These are phyloP conservation scores for Ruellia speciosa DNA, from an alignment of 305 asterid species.

Conservation along the genomic window DNA sequence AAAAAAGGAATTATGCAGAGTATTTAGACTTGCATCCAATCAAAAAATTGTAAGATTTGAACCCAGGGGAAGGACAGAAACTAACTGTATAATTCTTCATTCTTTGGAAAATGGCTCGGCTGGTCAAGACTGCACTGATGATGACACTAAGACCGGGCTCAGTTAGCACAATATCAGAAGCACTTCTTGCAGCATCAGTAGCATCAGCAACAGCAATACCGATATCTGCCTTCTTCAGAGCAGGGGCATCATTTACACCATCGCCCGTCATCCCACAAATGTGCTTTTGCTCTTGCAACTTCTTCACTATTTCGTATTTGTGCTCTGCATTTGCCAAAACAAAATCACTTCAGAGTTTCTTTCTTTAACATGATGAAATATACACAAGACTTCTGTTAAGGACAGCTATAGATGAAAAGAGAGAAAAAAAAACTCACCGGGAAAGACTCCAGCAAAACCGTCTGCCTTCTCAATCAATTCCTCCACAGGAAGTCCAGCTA, in stretches of 20 bases:
- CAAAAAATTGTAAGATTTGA: neutral
- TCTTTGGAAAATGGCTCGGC: constrained; percentile 55
- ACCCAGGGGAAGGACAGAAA: constrained; percentile 2
- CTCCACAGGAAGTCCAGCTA: constrained; percentile 3
- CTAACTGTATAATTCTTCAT: constrained; percentile 63
- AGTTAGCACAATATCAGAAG: constrained; percentile 50
- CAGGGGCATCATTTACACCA: constrained; percentile 60
- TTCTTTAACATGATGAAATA: neutral
- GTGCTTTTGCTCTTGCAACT: constrained; percentile 50
- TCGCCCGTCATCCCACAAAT: constrained; percentile 63
- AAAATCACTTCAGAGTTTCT: neutral
- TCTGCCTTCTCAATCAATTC: constrained; percentile 46
- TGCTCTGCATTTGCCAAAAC: constrained; percentile 24
- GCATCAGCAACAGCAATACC: constrained; percentile 55
- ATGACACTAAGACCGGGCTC: constrained; percentile 52
- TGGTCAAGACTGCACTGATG: constrained; percentile 49
- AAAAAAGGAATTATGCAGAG: constrained; percentile 14
- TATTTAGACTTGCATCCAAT: neutral
- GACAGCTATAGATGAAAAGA: no score
- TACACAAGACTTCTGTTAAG: no score
- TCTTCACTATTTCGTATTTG: constrained; percentile 55
- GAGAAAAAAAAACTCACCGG: constrained; percentile 38
- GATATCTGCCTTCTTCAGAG: constrained; percentile 62
- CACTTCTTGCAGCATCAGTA: constrained; percentile 56
- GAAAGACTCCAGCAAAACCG: constrained; percentile 95